A percentile compares a stretch with the other conserved stretches of the same genome.
Conservation (phyloP, 305 asterid genomes). For the Petunia hybrid region DNA sequence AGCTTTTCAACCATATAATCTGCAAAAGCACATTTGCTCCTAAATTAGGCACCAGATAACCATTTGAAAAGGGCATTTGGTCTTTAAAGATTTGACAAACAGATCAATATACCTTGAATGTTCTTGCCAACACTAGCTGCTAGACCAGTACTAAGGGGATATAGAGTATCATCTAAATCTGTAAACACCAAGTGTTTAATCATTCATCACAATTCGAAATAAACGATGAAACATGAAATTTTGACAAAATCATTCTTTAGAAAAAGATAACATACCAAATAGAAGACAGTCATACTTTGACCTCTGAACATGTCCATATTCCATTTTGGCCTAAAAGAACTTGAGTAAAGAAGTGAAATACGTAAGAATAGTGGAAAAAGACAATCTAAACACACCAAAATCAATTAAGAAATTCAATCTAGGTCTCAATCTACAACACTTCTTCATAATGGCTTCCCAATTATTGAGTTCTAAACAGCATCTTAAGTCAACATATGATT, state of each 20-base stretch:
- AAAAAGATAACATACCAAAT: constrained; percentile 57
- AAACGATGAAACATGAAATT: neutral
- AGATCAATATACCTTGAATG: constrained; percentile 65
- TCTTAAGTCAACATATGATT: constrained; percentile 6
- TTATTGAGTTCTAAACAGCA: neutral
- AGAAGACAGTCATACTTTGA: constrained; percentile 83
- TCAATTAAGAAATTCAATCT: constrained; percentile 33
- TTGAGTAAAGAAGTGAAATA: constrained; percentile 44
- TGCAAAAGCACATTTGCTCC: constrained; percentile 37
- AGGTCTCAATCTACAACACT: constrained; percentile 38
- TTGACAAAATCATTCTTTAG: neutral
- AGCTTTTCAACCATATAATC: constrained; percentile 84
- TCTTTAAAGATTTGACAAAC: neutral
- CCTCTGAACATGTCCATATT: constrained; percentile 67
- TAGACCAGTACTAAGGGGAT: constrained; percentile 80
- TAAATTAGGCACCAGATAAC: constrained; percentile 29
- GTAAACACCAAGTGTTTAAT: constrained; percentile 21
- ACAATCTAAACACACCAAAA: constrained; percentile 34
- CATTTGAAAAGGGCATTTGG: neutral
- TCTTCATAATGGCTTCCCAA: constrained; percentile 28
- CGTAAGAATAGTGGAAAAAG: constrained; percentile 43
- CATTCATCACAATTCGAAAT: neutral
- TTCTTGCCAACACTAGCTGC: constrained; percentile 68
- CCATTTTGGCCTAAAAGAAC: constrained; percentile 61
- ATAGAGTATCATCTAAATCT: constrained; percentile 96